These are phyloP conservation scores for Wickerhamomyces sp. DNA, from an alignment of 1,139 yeast species.

Conservation along the genomic window DNA sequence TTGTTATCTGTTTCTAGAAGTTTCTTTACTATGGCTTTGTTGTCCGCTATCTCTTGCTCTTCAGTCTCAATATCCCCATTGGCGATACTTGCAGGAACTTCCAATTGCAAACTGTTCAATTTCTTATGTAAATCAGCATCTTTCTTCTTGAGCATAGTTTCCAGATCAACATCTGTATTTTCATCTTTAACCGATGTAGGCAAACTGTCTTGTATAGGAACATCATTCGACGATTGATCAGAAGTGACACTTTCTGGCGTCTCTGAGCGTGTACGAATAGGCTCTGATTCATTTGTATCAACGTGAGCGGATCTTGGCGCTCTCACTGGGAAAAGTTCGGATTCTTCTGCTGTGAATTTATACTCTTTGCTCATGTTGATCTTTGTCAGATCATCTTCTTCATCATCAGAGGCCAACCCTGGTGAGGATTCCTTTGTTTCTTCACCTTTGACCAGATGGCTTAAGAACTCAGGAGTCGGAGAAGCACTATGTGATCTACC, in stretches of 20 bases:
- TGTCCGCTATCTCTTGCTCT: conserved; percentile 33
- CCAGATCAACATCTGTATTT: conserved; percentile 23
- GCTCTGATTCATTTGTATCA: conserved; percentile 21
- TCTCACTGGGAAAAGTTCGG: conserved; percentile 45
- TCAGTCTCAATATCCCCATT: conserved; percentile 27
- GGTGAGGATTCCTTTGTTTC: conserved; percentile 13
- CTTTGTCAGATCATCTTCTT: conserved; percentile 31
- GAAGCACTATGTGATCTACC: conserved; percentile 18
- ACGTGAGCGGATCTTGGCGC: conserved; percentile 40
- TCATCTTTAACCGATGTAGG: conserved; percentile 31
- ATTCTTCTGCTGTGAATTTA: conserved; percentile 37
- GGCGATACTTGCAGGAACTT: conserved; percentile 19
- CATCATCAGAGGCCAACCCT: conserved; percentile 27
- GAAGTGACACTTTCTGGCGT: conserved; percentile 22
- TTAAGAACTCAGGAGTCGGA: conserved; percentile 23
- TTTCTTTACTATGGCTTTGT: conserved; percentile 28
- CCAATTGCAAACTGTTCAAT: conserved; percentile 23
- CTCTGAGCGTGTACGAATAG: conserved; percentile 19
- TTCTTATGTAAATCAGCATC: conserved; percentile 24
- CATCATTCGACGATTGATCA: conserved; percentile 2
- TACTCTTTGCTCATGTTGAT: conserved; percentile 63
- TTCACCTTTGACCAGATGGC: conserved; percentile 11
- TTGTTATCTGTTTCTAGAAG: conserved; percentile 29
- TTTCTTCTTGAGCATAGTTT: conserved; percentile 26
- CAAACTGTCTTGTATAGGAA: conserved; percentile 22